Evolutionary conservation across 306 rosid genomes (phyloP), one percentile per base, ranked within the genome.

Genomic region (Sphenostylis stenocarpa): DNA sequence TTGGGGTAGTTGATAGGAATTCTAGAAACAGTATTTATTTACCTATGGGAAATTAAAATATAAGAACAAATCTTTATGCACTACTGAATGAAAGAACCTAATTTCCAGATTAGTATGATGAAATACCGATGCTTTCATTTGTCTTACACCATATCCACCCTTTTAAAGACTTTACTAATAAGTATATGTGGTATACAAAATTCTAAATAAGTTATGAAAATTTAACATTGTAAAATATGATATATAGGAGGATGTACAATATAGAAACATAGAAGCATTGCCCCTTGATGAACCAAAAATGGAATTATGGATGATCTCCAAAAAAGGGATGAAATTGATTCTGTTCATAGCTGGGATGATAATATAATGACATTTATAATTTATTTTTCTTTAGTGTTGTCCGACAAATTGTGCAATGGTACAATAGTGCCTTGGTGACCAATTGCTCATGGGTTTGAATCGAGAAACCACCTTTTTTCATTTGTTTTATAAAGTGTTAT

Each of bases 61-160:
- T 75, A 68, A 19, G 9, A 70, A 72, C 34, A 38, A 9, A 80
- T 52, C 43, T 53, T 47, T 44, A 65, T 73, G 57, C 26, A 3
- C 73, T 71, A 62, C 45, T 48, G 76, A 70, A 80, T 75, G 62
- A 52, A 65, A 6, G 57, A 80, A 66, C 43, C 67, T 63, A 76
- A 67, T 20, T 70, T 55, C 67, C 73, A 70, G 23, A 64, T 70
- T 39, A 64, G 69, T 69, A 58, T 72, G 70, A 76, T 60, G 43
- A 29, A 60, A 60, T 7, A 23, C 1, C 4, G 7, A 56, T 58
- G 28, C 20, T 58, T 14, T 28, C 65, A 28, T 28, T 58, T 58
- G 39, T 20, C 39, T 13, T 13, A 14, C 3, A 28, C 28, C 1
- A 14, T 26, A 26, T 4, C 0, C 0, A 15, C 28, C 28, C 65